Base-by-base conservation (phyloP, 306 rosid species). In the Gynostemma pentaphyllum region DNA sequence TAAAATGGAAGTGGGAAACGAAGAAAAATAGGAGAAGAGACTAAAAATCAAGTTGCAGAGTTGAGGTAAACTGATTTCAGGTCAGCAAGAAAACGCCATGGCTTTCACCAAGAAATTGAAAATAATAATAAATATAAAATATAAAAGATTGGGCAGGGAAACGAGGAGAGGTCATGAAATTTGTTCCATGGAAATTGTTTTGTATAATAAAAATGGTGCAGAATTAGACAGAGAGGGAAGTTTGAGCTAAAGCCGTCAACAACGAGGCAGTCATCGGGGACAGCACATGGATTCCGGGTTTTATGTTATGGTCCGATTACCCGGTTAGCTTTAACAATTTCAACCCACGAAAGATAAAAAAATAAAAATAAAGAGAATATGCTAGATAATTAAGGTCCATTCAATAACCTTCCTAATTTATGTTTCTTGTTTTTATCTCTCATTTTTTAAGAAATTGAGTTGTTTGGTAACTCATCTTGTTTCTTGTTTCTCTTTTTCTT, bases 161-260 rank as follows among this genome's bases (percentile, higher is more conserved):
- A 5, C 18, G 60, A 26, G 60, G 21, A 0, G 26, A 15, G 21
- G 22, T 7, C 39, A 15, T 27, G 18, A 50, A 50, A 52, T 29
- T 54, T 36, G 40, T 28, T 54, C 41, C 40, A 7, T n/a, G 7
- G 0, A 28, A 29, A 54, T 22, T 22, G n/a, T n/a, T n/a, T n/a
- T n/a, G n/a, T n/a, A n/a, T n/a, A n/a, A n/a, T n/a, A 49, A 48
- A 22, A 49, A 9, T 14, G 3, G 45, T 6, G 16, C 16, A 8
- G 44, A 7, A n/a, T n/a, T n/a, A n/a, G n/a, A n/a, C n/a, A n/a
- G 44, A 3, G 11, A 39, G 44, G 16, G 0, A 5, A 42, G 14
- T 27, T 48, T 49, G 7, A 49, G n/a, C n/a, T n/a, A n/a, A n/a
- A n/a, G 40, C 61, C 61, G 40, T 53, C 61, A 32, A 53, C 32